Evolutionary conservation across 257 asterid genomes (phyloP), one percentile per base, ranked within the genome.

Genomic region (Capsicum rhomboideum): DNA sequence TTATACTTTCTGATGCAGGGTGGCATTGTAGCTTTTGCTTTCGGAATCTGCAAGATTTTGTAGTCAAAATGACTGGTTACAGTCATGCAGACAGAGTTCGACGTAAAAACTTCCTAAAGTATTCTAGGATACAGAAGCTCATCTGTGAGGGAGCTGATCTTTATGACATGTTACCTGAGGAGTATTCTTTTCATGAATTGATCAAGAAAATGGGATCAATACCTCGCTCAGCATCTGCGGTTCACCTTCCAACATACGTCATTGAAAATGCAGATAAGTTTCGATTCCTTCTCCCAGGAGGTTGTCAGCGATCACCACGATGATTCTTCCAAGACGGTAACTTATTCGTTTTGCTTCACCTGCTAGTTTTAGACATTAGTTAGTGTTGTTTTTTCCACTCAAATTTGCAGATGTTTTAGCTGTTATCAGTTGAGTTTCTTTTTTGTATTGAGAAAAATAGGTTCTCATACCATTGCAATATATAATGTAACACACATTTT

Each of bases 11-110:
- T 0, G 99, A 96, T 86, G 92, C 99, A 4, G 99, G 99, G 2
- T 96, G 98, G 98, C 98, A 96, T 61, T 94, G 98, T 83, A 94
- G 98, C 95, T 93, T 96, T 83, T 96, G 99, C 87, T 93, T 93
- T 68, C 86, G 92, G 42, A 34, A 85, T 82, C 86, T 93, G 79
- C 84, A 58, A 13, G 97, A 93, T 17, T 93, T 93, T 77, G 95
- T 84, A 11, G 91, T 93, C 82, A 93, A 93, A 82, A 93, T 93
- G 95, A 91, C 90, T 6, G 95, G 95, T 0, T 91, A 91, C 54
- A 93, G 95, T 82, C 95, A 93, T 59, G 94, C 97, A 2, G 95
- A 93, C 80, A 63, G 95, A 46, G 93, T 93, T 17, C 91, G 83
- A 85, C 84, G 46, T 7, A 84, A 31, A 26, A 89, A 89, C 63